Evolutionary conservation across 1,284 basidiomycete species (phyloP).

Genomic region (Sanguinoderma infundibulare): DNA sequence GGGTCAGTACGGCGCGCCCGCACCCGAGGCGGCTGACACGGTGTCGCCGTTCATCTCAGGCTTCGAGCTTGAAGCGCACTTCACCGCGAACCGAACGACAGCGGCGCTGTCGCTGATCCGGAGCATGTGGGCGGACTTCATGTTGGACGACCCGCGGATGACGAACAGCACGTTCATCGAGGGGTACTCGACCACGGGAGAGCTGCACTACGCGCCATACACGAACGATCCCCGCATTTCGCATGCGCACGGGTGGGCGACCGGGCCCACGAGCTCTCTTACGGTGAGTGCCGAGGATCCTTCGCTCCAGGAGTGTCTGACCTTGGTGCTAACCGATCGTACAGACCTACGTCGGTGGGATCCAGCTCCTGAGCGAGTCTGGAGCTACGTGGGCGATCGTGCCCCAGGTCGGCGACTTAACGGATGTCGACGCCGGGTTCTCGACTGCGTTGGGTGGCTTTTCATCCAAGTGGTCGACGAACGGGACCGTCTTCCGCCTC

Average conservation of each 20-base stretch:
- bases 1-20: slow-evolving; percentile 22
- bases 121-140: slow-evolving; percentile 26
- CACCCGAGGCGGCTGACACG: slow-evolving; percentile 24
- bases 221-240: slow-evolving; percentile 21
- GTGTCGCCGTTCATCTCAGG: slow-evolving; percentile 23
- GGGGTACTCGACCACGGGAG: slow-evolving; percentile 21
- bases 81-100: slow-evolving; percentile 19
- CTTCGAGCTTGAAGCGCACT: slow-evolving; percentile 26
- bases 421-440: slow-evolving; percentile 21
- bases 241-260: slow-evolving; percentile 25
- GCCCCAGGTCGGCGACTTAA: slow-evolving; percentile 19
- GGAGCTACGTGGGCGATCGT: slow-evolving; percentile 21
- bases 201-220: slow-evolving; percentile 25
- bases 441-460: slow-evolving; percentile 19
- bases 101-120: slow-evolving; percentile 22
- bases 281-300: slow-evolving; percentile 10
- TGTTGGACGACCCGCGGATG: slow-evolving; percentile 26
- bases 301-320: too few relatives aligned
- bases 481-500: slow-evolving; percentile 7
- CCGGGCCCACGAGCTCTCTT: slow-evolving; percentile 22
- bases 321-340: not conserved
- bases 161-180: slow-evolving; percentile 28
- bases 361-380: slow-evolving; percentile 20
- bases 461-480: slow-evolving; percentile 21
- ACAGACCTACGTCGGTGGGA: slow-evolving; percentile 22